These are phyloP conservation scores for Backusella tarrabulga DNA, from an alignment of 192 early-diverging fungal species.

Conservation along the genomic window DNA sequence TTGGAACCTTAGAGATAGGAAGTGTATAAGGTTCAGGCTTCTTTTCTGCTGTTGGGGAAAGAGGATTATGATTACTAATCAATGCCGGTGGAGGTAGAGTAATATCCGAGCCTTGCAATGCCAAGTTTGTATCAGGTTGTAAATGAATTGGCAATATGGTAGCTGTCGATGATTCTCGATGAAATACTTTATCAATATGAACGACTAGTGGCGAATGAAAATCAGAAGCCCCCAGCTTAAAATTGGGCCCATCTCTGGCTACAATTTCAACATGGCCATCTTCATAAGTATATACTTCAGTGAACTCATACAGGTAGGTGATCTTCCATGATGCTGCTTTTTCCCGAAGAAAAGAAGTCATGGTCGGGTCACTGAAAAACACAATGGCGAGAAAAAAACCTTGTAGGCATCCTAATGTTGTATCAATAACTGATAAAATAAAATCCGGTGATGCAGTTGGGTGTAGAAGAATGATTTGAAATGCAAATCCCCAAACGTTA, in stretches of 20 bases:
- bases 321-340: neutral
- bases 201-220: neutral
- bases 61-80: neutral
- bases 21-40: neutral
- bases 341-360: neutral
- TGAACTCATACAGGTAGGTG: neutral
- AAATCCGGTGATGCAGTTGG: neutral
- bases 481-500: neutral
- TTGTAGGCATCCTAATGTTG: neutral
- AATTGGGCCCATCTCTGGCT: neutral
- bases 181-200: neutral
- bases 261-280: neutral
- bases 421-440: neutral
- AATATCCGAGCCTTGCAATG: neutral
- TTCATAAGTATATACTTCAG: neutral
- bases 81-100: neutral
- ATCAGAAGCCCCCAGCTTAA: neutral
- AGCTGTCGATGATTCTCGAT: neutral
- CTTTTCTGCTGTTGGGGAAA: neutral
- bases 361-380: neutral
- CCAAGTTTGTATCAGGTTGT: neutral
- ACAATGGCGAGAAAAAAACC: neutral
- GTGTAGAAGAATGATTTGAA: neutral
- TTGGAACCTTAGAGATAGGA: neutral
- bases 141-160: neutral